Conservation (phyloP, 495 filamentous ascomycete species). For the Tetracladium marchalianum region DNA sequence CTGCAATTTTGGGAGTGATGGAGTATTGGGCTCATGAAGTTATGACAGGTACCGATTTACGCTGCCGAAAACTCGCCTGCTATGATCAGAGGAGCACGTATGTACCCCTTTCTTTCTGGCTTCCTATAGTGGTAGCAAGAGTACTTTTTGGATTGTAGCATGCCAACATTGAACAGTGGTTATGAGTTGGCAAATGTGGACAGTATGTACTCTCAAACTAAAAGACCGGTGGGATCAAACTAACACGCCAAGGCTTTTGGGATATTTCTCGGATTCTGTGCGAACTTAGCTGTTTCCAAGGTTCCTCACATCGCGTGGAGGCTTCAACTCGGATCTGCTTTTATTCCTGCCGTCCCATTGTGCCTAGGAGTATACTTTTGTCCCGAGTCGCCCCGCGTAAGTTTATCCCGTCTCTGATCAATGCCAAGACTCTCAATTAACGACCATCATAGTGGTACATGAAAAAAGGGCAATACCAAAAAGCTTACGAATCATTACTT, state of each 20-base stretch:
- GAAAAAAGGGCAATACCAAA: constrained; percentile 50
- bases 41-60: constrained; percentile 51
- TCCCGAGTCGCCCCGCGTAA: constrained; percentile 50
- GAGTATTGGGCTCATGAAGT: constrained; percentile 52
- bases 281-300: constrained; percentile 56
- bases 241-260: constrained; percentile 51
- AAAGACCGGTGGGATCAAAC: too few relatives aligned
- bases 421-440: constrained; percentile 47
- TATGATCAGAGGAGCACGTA: constrained; percentile 52
- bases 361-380: constrained; percentile 58
- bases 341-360: constrained; percentile 64
- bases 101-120: too few relatives aligned
- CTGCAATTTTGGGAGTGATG: constrained; percentile 47
- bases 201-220: constrained; percentile 17
- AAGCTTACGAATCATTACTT: constrained; percentile 53
- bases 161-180: constrained; percentile 43
- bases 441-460: constrained; percentile 53
- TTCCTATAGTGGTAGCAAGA: constrained; percentile 31
- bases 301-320: constrained; percentile 56
- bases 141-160: constrained; percentile 50
- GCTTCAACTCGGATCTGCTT: constrained; percentile 69
- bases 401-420: constrained; percentile 45
- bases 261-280: constrained; percentile 60
- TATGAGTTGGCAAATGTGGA: constrained; percentile 86
- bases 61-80: constrained; percentile 73